Evolutionary conservation across 2,329 filamentous ascomycete species (phyloP), one percentile per base, ranked within the genome.

Genomic region (Ustilaginoidea virens): DNA sequence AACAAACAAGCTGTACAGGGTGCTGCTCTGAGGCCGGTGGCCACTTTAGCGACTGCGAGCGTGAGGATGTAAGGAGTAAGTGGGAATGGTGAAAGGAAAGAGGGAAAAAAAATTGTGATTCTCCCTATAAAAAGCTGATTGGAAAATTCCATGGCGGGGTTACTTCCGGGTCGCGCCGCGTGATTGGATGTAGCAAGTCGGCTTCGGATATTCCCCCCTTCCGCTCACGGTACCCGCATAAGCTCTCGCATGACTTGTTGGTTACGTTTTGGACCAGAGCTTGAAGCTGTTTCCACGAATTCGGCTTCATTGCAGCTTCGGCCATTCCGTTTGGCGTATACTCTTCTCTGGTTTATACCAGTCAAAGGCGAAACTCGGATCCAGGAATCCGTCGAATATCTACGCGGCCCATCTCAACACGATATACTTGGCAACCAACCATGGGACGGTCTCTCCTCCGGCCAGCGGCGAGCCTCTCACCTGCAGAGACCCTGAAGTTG

Each of bases 371-470:
- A n/a, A n/a, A n/a, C n/a, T n/a, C n/a, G n/a, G n/a, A n/a, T n/a
- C n/a, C n/a, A n/a, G n/a, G n/a, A n/a, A n/a, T n/a, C n/a, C n/a
- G n/a, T n/a, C n/a, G n/a, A n/a, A n/a, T n/a, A n/a, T n/a, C n/a
- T n/a, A n/a, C n/a, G n/a, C n/a, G n/a, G n/a, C n/a, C n/a, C n/a
- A n/a, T n/a, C n/a, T n/a, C n/a, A n/a, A n/a, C n/a, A n/a, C n/a
- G n/a, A n/a, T n/a, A n/a, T n/a, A n/a, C n/a, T n/a, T n/a, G n/a
- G n/a, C n/a, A n/a, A n/a, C n/a, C 1, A 11, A 27, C 5, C 11
- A 71, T 71, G 66, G 44, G 56, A 9, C 58, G 60, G 5, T 63
- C 68, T 22, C 56, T 75, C 12, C 53, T 72, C 32, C 63, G 64
- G 33, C 67, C 69, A 5, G 66, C 70, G 21, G 60, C 60, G 42